Conservation (phyloP, 2,329 filamentous ascomycete species). For the Neonectria magnoliae region DNA sequence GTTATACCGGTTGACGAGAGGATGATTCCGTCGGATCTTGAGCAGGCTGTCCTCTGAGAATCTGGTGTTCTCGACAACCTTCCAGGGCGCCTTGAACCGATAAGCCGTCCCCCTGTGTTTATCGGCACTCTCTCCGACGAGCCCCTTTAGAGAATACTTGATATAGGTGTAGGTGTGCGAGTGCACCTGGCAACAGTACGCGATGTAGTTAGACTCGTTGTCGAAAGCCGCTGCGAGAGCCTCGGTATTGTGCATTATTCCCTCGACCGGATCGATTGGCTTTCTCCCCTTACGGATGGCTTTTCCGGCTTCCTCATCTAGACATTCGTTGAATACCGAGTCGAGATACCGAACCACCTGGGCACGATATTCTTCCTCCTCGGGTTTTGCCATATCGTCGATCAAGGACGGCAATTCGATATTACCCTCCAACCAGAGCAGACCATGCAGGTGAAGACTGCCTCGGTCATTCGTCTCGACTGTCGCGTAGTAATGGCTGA, state of each 20-base stretch:
- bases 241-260: not conserved
- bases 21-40: conserved; percentile 1
- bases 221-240: not conserved
- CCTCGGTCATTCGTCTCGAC: conserved; percentile 4
- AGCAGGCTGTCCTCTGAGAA: conserved; percentile 8
- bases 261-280: not conserved
- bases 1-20: conserved; percentile 14
- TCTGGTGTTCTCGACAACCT: not conserved
- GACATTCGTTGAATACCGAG: conserved; percentile 9
- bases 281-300: not conserved
- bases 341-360: conserved; percentile 11
- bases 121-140: not conserved
- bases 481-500: conserved; percentile 1
- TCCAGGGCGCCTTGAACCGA: conserved; percentile 24
- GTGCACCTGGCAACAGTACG: conserved; percentile 6
- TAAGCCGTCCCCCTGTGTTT: conserved; percentile 3
- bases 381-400: not conserved
- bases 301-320: conserved; percentile 1
- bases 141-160: not conserved
- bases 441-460: not conserved
- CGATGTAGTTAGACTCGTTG: conserved; percentile 3
- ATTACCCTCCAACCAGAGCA: not conserved
- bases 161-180: conserved; percentile 17
- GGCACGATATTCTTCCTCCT: not conserved
- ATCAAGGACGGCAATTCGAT: not conserved